phyloP scores from a whole-genome alignment of 352 stramenopile genomes.

The Globisporangium recalcitrans region DNA sequence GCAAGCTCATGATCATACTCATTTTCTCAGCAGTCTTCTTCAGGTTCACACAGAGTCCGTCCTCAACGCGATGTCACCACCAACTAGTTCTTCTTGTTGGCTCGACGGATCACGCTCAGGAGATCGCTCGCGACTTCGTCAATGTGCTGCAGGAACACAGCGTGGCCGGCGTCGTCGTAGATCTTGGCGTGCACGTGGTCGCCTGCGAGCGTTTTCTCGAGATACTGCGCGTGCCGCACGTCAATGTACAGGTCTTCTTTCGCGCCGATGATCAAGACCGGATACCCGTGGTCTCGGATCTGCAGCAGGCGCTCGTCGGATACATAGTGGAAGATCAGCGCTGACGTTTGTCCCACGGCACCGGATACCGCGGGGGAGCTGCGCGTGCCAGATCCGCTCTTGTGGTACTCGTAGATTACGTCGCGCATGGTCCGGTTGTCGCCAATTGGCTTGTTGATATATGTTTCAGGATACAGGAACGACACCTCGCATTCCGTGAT shows the following conservation, averaged over 20 bases:
- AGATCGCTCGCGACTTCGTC: background rate
- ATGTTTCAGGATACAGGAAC: constrained; percentile 5
- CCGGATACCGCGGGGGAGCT: background rate
- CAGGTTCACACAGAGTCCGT: no score
- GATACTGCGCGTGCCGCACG: background rate
- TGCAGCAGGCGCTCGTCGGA: constrained; percentile 29
- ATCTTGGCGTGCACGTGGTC: background rate
- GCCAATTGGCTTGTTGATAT: background rate
- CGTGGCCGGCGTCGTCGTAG: background rate
- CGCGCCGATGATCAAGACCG: background rate
- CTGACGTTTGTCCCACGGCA: constrained; percentile 27
- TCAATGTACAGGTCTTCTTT: background rate
- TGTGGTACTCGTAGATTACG: constrained; percentile 8
- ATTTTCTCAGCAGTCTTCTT: no score
- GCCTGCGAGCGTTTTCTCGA: background rate
- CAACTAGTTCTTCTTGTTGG: no score
- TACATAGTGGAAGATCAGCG: constrained; percentile 36
- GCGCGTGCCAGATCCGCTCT: background rate
- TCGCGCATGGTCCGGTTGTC: background rate
- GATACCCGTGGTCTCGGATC: background rate
- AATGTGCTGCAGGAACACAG: background rate
- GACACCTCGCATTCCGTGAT: constrained; percentile 4
- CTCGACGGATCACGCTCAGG: background rate
- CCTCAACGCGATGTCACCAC: no score
- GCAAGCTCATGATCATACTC: no score